Conservation (phyloP, 345 rosid species). For the Acer yangbiense region DNA sequence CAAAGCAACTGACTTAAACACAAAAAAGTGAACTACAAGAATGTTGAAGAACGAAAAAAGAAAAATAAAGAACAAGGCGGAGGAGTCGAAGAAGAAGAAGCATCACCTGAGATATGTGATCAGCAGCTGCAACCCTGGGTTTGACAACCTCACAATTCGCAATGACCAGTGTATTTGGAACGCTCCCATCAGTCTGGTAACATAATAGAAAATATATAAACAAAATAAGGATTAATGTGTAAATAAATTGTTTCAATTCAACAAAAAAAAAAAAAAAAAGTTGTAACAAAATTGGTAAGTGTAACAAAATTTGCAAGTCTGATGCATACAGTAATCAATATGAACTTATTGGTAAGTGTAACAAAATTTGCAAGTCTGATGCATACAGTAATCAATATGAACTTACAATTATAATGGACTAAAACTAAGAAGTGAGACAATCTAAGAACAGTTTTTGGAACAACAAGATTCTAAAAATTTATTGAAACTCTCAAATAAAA, state of each 20-base stretch:
- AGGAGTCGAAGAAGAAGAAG: not conserved
- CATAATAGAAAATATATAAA: conserved; percentile 16
- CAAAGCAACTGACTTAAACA: not conserved
- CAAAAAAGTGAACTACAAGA: not conserved
- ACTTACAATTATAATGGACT: not conserved
- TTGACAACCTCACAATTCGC: conserved; percentile 84
- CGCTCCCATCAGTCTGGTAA: conserved; percentile 83
- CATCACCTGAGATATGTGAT: conserved; percentile 76
- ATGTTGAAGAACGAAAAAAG: not conserved
- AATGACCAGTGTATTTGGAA: conserved; percentile 90
- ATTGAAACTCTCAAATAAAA: not conserved
- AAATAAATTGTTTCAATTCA: not conserved
- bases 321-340: not conserved
- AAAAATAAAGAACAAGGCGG: not conserved
- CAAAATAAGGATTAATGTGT: not conserved
- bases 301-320: not conserved
- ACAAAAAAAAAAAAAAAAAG: too few species aligned
- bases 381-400: not conserved
- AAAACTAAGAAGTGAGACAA: not conserved
- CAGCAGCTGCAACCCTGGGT: conserved; percentile 84
- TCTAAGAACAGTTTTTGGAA: too few species aligned
- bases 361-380: not conserved
- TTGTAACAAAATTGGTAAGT: too few species aligned
- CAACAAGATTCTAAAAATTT: not conserved
- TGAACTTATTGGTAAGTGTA: not conserved